These are phyloP conservation scores for Teunomyces kruisii DNA, from an alignment of 805 yeast species.

Conservation along the genomic window DNA sequence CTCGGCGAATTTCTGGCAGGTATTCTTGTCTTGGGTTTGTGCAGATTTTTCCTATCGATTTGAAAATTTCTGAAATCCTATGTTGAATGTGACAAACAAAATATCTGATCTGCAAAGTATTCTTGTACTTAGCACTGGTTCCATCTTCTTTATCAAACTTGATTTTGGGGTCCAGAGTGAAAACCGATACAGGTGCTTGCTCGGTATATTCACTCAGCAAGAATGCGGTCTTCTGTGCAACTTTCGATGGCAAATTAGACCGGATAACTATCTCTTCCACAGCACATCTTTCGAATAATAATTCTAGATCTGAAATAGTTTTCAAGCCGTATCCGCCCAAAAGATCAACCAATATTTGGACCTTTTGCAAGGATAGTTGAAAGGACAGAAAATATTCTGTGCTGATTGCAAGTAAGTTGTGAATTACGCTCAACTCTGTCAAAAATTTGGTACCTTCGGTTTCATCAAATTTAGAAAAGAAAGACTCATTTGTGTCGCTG, in stretches of 20 bases:
- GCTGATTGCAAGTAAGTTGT: slow-evolving; percentile 50
- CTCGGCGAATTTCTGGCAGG: slow-evolving; percentile 27
- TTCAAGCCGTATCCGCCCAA: slow-evolving; percentile 44
- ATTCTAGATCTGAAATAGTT: slow-evolving; percentile 29
- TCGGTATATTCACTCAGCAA: slow-evolving; percentile 27
- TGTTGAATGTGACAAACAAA: slow-evolving; percentile 50
- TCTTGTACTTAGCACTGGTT: slow-evolving; percentile 61
- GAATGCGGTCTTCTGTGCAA: slow-evolving; percentile 45
- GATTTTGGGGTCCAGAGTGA: slow-evolving; percentile 41
- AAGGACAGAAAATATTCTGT: slow-evolving; percentile 44
- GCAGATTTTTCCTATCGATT: slow-evolving; percentile 45
- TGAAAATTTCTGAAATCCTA: slow-evolving; percentile 40
- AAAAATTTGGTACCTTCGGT: slow-evolving; percentile 30
- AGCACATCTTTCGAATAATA: slow-evolving; percentile 49
- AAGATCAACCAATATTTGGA: slow-evolving; percentile 37
- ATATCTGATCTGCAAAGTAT: slow-evolving; percentile 55
- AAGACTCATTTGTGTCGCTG: slow-evolving; percentile 30
- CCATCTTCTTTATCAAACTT: slow-evolving; percentile 37
- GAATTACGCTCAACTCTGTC: slow-evolving; percentile 35
- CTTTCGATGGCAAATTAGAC: slow-evolving; percentile 45
- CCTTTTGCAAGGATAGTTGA: slow-evolving; percentile 40
- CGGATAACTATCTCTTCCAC: slow-evolving; percentile 60
- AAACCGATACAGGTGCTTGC: slow-evolving; percentile 44
- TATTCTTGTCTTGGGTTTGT: slow-evolving; percentile 51
- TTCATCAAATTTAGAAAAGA: slow-evolving; percentile 33